Percentiles rank a stretch among this genome's conserved stretches.
These are phyloP conservation scores for Beauveria varroae DNA, from an alignment of 2,329 filamentous ascomycete species.

Conservation along the genomic window DNA sequence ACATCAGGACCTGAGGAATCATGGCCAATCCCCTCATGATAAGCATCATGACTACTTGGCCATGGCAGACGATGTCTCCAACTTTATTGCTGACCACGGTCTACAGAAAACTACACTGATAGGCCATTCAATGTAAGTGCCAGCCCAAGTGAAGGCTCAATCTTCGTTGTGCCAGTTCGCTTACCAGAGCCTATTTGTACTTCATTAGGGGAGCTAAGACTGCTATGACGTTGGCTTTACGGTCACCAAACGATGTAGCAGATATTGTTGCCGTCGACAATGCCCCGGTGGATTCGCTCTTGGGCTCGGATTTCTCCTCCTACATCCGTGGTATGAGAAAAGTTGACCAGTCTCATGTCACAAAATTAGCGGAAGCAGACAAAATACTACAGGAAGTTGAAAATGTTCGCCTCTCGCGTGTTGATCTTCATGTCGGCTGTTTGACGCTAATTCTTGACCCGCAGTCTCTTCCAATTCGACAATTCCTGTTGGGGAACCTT, in stretches of 20 bases:
- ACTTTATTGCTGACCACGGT: conserved; percentile 66
- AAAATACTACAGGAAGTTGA: conserved; percentile 70
- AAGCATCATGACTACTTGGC: conserved; percentile 68
- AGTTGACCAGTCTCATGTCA: conserved; percentile 62
- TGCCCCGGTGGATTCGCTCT: conserved; percentile 71
- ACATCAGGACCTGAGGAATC: conserved; percentile 76
- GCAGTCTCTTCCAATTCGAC: conserved; percentile 66
- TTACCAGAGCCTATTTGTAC: neutral
- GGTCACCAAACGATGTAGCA: conserved; percentile 56
- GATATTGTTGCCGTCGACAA: conserved; percentile 85
- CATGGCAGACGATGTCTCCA: conserved; percentile 76
- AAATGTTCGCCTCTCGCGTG: conserved; percentile 34
- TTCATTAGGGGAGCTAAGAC: conserved; percentile 72
- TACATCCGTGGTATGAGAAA: conserved; percentile 81
- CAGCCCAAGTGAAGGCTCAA: neutral
- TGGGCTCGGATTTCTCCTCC: conserved; percentile 66
- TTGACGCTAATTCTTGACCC: neutral
- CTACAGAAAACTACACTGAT: conserved; percentile 70
- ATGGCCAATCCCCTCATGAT: conserved; percentile 81
- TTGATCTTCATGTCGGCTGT: neutral
- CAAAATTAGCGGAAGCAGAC: conserved; percentile 70
- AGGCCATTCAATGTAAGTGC: conserved; percentile 79
- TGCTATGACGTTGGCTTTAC: conserved; percentile 78
- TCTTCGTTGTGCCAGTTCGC: neutral
- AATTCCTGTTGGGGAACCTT: conserved; percentile 88